Evolutionary conservation across 2,329 filamentous ascomycete genomes (phyloP).

Genomic region (Fusarium sp.): DNA sequence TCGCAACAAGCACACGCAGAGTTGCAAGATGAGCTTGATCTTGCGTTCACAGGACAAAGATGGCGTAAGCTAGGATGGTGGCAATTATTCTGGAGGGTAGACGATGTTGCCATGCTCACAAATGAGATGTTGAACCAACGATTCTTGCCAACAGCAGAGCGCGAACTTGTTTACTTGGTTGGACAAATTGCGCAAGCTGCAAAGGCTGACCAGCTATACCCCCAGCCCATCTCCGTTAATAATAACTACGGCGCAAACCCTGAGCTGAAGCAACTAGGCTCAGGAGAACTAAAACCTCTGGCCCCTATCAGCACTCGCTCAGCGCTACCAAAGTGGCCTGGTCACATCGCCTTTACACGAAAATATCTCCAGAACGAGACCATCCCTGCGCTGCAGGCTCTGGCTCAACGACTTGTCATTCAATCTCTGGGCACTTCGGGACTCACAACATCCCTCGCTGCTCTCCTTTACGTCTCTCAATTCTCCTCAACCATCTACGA

Average conservation of each 20-base stretch:
- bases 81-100: conserved; percentile 94
- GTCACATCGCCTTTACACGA: conserved; percentile 79
- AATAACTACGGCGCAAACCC: conserved; percentile 1
- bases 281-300: conserved; percentile 45
- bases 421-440: conserved; percentile 81
- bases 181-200: conserved; percentile 74
- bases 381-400: conserved; percentile 76
- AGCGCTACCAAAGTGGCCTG: conserved; percentile 71
- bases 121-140: conserved; percentile 80
- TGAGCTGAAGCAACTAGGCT: conserved; percentile 39
- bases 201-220: conserved; percentile 49
- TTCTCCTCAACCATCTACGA: conserved; percentile 69
- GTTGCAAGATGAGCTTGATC: conserved; percentile 81
- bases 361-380: conserved; percentile 74
- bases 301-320: conserved; percentile 40
- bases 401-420: conserved; percentile 80
- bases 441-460: conserved; percentile 67
- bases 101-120: conserved; percentile 88
- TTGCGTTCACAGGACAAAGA: conserved; percentile 78
- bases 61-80: conserved; percentile 92
- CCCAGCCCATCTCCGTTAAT: conserved; percentile 52
- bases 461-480: conserved; percentile 68
- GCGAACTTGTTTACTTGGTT: conserved; percentile 83
- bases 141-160: conserved; percentile 84
- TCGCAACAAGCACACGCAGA: conserved; percentile 85